Percentiles rank a stretch among this genome's conserved stretches.
phyloP scores from a whole-genome alignment of 805 yeast species.

The Candida tibetensis region DNA sequence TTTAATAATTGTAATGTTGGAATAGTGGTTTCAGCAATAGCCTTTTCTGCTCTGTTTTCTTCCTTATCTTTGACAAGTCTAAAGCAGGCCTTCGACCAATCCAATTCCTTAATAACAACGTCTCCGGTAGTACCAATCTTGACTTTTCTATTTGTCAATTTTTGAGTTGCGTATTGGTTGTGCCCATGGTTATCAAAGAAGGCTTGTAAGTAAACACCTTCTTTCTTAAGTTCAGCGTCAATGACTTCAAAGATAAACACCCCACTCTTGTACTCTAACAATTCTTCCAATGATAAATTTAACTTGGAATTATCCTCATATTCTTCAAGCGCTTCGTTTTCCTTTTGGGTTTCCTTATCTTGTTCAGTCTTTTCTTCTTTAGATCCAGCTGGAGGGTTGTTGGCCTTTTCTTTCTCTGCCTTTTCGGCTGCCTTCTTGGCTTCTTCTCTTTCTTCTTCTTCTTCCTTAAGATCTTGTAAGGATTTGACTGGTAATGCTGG shows the following conservation, averaged over 20 bases:
- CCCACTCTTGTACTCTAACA: slow-evolving; percentile 66
- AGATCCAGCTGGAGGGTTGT: slow-evolving; percentile 13
- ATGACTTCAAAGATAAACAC: slow-evolving; percentile 66
- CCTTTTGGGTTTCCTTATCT: slow-evolving; percentile 25
- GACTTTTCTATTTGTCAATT: slow-evolving; percentile 42
- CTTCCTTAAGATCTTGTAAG: slow-evolving; percentile 67
- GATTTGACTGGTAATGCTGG: slow-evolving; percentile 80
- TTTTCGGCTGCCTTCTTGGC: slow-evolving; percentile 29
- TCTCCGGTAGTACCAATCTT: slow-evolving; percentile 58
- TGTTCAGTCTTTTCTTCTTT: slow-evolving; percentile 22
- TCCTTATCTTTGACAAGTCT: slow-evolving; percentile 57
- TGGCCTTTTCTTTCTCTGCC: slow-evolving; percentile 12
- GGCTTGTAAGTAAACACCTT: slow-evolving; percentile 66
- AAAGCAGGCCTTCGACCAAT: slow-evolving; percentile 64
- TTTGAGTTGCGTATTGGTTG: slow-evolving; percentile 57
- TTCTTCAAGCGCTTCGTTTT: slow-evolving; percentile 31
- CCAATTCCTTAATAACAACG: slow-evolving; percentile 71
- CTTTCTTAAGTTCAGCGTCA: slow-evolving; percentile 53
- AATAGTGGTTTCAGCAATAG: slow-evolving; percentile 59
- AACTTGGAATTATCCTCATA: slow-evolving; percentile 25
- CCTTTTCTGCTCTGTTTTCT: slow-evolving; percentile 53
- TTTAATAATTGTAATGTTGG: slow-evolving; percentile 66
- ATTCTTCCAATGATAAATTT: slow-evolving; percentile 56
- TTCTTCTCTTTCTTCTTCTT: slow-evolving; percentile 27
- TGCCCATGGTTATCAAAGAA: slow-evolving; percentile 75